These are phyloP conservation scores for Amanita thiersii DNA, from an alignment of 768 basidiomycete species.

Conservation along the genomic window DNA sequence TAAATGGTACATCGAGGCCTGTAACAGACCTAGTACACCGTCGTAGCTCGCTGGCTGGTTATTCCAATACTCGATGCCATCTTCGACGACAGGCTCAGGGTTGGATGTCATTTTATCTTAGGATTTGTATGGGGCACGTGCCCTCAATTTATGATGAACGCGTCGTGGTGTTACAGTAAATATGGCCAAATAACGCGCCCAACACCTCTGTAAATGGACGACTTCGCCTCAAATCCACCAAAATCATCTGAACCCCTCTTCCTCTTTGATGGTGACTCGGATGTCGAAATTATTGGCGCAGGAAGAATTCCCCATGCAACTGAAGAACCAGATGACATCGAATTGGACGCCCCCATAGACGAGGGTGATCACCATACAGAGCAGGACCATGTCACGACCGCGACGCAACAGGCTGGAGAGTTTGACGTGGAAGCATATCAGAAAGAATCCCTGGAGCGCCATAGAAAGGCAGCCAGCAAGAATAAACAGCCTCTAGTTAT, in stretches of 20 bases:
- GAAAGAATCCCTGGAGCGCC: constrained; percentile 28
- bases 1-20: constrained; percentile 9
- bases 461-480: constrained; percentile 45
- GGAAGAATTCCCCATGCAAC: constrained; percentile 21
- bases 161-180: constrained; percentile 20
- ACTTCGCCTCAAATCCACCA: constrained; percentile 57
- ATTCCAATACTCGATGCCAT: constrained; percentile 85
- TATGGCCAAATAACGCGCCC: constrained; percentile 34
- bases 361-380: constrained; percentile 30
- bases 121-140: constrained; percentile 3
- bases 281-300: constrained; percentile 35
- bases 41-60: constrained; percentile 74
- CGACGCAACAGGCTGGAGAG: background rate
- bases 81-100: constrained; percentile 52
- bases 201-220: constrained; percentile 27
- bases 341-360: constrained; percentile 35
- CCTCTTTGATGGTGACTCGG: constrained; percentile 56
- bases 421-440: constrained; percentile 7
- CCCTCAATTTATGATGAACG: background rate
- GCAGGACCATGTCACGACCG: background rate
- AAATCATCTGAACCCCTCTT: constrained; percentile 30
- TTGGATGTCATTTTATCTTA: constrained; percentile 13
- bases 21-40: constrained; percentile 65
- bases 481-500: constrained; percentile 23
- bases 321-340: constrained; percentile 27